A percentile compares a stretch with the other conserved stretches of the same genome.
Conservation (phyloP, 306 rosid species). For the Fragaria iinumae region DNA sequence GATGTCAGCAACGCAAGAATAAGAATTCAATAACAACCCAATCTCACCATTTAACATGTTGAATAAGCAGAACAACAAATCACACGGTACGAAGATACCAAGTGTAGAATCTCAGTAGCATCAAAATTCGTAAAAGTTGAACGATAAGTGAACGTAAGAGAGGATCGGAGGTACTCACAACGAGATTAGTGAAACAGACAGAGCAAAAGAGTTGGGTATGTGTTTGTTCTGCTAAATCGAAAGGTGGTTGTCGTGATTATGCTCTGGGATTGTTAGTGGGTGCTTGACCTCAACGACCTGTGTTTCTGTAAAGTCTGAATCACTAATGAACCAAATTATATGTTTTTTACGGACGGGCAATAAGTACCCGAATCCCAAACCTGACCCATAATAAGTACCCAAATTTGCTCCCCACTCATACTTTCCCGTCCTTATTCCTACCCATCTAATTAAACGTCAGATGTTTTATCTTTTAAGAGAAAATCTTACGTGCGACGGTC, state of each 20-base stretch:
- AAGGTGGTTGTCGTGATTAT: neutral
- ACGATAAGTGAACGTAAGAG: neutral
- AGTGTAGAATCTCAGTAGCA: neutral
- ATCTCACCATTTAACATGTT: neutral
- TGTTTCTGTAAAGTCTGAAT: neutral
- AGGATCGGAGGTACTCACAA: neutral
- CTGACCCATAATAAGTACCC: too few species aligned
- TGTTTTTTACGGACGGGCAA: too few species aligned
- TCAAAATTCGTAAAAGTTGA: neutral
- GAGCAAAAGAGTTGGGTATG: too few species aligned
- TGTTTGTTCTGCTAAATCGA: too few species aligned
- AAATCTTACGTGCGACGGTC: too few species aligned
- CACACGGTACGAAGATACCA: neutral
- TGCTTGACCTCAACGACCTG: neutral
- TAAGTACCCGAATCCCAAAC: too few species aligned
- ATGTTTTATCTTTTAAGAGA: too few species aligned
- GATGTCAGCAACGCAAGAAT: neutral
- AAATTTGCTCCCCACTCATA: too few species aligned
- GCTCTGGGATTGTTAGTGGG: neutral
- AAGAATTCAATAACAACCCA: neutral
- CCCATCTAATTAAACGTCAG: rapidly evolving
- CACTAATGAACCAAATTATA: neutral
- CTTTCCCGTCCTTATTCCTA: too few species aligned
- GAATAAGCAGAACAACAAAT: too few species aligned
- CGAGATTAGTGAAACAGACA: too few species aligned